These are phyloP conservation scores for Xylariaceae sp. DNA, from an alignment of 2,329 filamentous ascomycete genomes.

Conservation along the genomic window DNA sequence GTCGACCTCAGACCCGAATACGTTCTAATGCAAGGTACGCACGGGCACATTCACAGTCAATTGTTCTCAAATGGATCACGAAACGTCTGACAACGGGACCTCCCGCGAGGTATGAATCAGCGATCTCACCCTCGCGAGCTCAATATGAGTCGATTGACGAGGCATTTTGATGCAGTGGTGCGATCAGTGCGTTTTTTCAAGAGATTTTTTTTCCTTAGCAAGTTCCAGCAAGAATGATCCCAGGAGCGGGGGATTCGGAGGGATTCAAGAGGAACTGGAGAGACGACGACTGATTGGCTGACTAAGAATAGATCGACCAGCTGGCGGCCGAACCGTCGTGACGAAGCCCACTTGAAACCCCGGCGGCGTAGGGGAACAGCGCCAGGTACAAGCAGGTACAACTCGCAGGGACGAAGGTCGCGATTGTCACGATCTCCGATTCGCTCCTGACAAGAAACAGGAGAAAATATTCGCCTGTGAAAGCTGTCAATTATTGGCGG, in stretches of 20 bases:
- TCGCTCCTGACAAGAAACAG: no score
- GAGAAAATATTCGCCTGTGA: no score
- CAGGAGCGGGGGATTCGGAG: background rate
- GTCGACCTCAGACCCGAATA: background rate
- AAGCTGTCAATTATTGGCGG: no score
- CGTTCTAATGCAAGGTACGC: background rate
- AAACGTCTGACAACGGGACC: background rate
- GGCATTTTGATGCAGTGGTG: background rate
- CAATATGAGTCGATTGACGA: background rate
- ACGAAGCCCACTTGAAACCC: background rate
- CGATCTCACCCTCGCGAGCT: background rate
- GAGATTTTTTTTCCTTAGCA: background rate
- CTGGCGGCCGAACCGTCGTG: background rate
- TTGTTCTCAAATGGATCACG: background rate
- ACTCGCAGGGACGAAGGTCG: no score
- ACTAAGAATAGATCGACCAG: background rate
- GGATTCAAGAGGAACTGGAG: background rate
- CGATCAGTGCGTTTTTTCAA: background rate
- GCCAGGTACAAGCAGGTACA: background rate
- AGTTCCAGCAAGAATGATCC: background rate
- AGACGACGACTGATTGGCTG: background rate
- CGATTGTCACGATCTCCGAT: no score
- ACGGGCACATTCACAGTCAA: background rate
- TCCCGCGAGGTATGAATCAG: background rate
- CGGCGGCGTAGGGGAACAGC: background rate